A percentile compares a stretch with the other conserved stretches of the same genome.
Evolutionary conservation across 345 rosid species (phyloP).

Genomic region (Ailanthus altissimus): DNA sequence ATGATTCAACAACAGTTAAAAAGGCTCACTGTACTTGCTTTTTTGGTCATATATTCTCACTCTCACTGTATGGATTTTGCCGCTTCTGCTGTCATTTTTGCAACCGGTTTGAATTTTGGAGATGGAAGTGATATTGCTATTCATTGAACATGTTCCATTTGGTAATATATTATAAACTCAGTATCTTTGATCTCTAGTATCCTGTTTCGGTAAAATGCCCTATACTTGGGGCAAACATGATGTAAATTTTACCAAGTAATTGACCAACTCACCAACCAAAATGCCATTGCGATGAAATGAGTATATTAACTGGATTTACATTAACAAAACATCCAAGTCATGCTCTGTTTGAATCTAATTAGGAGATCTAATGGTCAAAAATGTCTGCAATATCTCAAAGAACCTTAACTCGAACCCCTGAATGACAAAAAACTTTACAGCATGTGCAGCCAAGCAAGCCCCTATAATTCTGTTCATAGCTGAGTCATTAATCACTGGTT

Average conservation of each 20-base stretch:
- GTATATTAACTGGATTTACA: not conserved
- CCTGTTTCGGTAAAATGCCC: too few relatives aligned
- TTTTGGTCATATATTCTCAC: not conserved
- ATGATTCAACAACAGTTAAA: too few relatives aligned
- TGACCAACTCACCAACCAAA: not conserved
- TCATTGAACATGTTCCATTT: not conserved
- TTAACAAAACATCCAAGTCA: not conserved
- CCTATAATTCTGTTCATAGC: conserved; percentile 51
- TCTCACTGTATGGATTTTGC: not conserved
- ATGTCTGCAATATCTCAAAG: conserved; percentile 22
- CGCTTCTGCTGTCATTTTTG: not conserved
- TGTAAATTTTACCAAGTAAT: not conserved
- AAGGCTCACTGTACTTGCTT: not conserved
- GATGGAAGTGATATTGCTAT: not conserved
- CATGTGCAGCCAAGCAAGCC: conserved; percentile 63
- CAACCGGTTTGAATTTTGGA: not conserved
- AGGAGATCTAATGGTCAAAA: not conserved
- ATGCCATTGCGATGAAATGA: not conserved
- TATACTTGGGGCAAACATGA: too few relatives aligned
- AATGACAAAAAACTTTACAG: conserved; percentile 47
- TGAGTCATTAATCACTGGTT: conserved; percentile 62
- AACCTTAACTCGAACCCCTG: conserved; percentile 32
- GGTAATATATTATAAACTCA: too few relatives aligned
- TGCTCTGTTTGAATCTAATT: not conserved
- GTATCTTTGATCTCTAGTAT: too few relatives aligned